Percentiles rank a stretch among this genome's conserved stretches.
Evolutionary conservation across 257 asterid genomes (phyloP).

Genomic region (Eucommia ulmoides): DNA sequence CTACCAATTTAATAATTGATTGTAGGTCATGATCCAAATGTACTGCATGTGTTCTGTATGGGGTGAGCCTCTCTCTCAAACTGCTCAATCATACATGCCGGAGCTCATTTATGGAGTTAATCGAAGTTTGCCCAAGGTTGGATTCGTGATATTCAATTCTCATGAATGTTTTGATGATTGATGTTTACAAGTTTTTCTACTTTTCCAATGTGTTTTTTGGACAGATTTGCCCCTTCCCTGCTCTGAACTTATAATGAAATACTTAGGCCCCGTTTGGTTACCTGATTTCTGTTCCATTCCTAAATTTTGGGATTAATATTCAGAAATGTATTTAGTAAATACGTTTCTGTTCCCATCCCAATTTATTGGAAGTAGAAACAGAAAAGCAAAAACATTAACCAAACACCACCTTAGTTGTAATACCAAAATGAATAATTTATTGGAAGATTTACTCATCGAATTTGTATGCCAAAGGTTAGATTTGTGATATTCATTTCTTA

Average conservation of each 20-base stretch:
- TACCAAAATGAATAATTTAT: too few species aligned
- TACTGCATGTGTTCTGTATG: slow-evolving; percentile 71
- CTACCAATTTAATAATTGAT: slow-evolving; percentile 6
- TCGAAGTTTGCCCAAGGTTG: slow-evolving; percentile 67
- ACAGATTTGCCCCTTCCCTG: background rate
- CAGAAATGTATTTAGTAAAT: too few species aligned
- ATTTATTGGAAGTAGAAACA: too few species aligned
- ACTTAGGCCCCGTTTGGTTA: background rate
- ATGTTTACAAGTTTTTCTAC: background rate
- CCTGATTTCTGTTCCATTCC: background rate
- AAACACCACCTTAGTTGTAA: too few species aligned
- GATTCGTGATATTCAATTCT: slow-evolving; percentile 11
- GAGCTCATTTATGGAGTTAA: slow-evolving; percentile 76
- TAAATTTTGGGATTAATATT: too few species aligned
- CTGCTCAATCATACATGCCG: slow-evolving; percentile 94
- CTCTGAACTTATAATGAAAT: background rate
- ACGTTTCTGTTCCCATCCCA: too few species aligned
- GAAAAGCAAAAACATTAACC: too few species aligned
- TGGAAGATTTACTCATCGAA: too few species aligned
- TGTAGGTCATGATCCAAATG: slow-evolving; percentile 86
- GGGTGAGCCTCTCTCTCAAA: slow-evolving; percentile 96
- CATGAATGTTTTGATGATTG: background rate
- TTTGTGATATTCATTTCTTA: background rate
- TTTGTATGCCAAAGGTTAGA: background rate
- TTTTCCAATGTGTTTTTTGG: background rate